Percentiles rank a stretch among this genome's conserved stretches.
Conservation (phyloP, 2,329 filamentous ascomycete species). For the Juglanconis oblonga region DNA sequence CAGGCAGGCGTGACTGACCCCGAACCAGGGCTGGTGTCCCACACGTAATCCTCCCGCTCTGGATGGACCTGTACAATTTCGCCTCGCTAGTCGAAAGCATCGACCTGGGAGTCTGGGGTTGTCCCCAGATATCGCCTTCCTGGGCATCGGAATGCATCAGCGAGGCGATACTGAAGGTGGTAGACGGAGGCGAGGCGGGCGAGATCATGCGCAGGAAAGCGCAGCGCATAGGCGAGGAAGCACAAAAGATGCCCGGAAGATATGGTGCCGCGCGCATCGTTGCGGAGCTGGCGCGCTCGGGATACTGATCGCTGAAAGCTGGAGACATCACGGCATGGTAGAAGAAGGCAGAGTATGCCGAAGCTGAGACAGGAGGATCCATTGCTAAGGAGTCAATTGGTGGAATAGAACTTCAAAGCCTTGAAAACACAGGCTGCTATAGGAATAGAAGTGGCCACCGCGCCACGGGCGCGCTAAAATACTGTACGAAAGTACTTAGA, state of each 20-base stretch:
- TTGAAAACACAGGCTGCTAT: no score
- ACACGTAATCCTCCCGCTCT: constrained; percentile 43
- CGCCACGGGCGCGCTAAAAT: no score
- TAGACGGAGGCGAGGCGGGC: background rate
- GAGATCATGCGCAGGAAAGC: background rate
- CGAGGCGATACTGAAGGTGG: background rate
- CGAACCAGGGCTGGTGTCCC: constrained; percentile 37
- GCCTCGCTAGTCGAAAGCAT: constrained; percentile 40
- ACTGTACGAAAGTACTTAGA: no score
- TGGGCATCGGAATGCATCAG: constrained; percentile 15
- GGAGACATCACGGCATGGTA: no score
- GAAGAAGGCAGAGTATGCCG: no score
- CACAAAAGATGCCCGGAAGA: background rate
- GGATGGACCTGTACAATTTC: constrained; percentile 45
- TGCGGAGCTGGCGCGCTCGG: background rate
- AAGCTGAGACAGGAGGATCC: no score
- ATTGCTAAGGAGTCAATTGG: no score
- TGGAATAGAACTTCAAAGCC: no score
- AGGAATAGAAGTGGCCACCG: no score
- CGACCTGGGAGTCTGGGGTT: constrained; percentile 39
- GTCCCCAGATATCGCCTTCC: constrained; percentile 30
- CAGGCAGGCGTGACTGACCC: background rate
- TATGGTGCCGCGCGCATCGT: background rate
- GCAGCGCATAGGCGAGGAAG: background rate
- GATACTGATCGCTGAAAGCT: no score